Percentiles rank a stretch among this genome's conserved stretches.
Conservation (phyloP, 176 grass and related monocot genomes). For the Rhynchospora tenuis region DNA sequence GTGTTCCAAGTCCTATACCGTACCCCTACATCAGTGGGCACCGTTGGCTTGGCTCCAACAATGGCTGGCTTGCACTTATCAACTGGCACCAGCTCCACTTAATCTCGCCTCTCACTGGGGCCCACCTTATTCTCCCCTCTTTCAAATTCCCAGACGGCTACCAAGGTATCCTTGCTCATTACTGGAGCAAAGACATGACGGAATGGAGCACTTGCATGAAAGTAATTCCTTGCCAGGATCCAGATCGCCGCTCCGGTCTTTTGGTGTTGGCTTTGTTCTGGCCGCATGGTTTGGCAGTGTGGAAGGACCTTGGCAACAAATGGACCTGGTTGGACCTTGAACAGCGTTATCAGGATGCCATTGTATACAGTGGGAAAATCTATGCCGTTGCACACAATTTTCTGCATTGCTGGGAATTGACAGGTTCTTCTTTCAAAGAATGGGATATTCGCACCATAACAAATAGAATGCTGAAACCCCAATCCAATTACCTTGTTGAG, state of each 20-base stretch:
- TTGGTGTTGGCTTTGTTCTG: not conserved
- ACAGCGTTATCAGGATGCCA: not conserved
- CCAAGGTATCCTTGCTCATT: too few relatives aligned
- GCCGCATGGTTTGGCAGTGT: not conserved
- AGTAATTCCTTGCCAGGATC: not conserved
- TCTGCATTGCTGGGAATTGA: conserved; percentile 5
- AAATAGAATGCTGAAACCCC: not conserved
- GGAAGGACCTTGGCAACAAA: not conserved
- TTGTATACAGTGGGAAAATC: not conserved
- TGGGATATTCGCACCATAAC: not conserved
- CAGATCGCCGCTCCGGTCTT: not conserved
- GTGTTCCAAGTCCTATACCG: not conserved
- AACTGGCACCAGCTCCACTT: too few relatives aligned
- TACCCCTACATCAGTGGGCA: not conserved
- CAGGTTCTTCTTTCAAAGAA: not conserved
- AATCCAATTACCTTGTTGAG: conserved; percentile 4
- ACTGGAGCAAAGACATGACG: not conserved
- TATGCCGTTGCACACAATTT: not conserved
- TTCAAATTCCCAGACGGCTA: not conserved
- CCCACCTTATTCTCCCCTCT: not conserved
- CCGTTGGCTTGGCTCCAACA: not conserved
- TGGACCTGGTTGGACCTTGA: conserved; percentile 9
- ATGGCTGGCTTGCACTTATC: not conserved
- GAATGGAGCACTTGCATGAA: not conserved
- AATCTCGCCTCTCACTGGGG: not conserved